Conservation (phyloP, 2,329 filamentous ascomycete genomes). For the Diaporthe sp. region DNA sequence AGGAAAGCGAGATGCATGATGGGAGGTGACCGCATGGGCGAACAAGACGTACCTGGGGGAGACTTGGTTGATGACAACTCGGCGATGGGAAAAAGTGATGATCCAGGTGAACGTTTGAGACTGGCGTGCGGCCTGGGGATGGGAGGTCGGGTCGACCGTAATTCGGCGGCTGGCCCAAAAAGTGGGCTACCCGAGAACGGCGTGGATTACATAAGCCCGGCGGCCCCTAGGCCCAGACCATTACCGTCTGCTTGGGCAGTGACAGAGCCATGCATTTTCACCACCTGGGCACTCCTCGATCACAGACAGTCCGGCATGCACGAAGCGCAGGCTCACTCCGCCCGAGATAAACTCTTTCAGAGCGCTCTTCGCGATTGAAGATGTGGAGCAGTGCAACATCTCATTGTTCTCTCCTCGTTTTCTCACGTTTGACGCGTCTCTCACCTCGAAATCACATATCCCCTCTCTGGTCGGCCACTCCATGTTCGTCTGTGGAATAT, state of each 20-base stretch:
- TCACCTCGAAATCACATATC: background rate
- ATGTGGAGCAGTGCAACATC: background rate
- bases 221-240: background rate
- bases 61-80: constrained; percentile 36
- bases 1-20: constrained; percentile 8
- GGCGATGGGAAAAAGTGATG: constrained; percentile 41
- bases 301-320: background rate
- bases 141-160: constrained; percentile 26
- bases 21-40: constrained; percentile 16
- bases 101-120: constrained; percentile 37
- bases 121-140: constrained; percentile 25
- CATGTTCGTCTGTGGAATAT: background rate
- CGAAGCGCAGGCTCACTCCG: background rate
- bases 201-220: background rate
- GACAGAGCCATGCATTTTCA: background rate
- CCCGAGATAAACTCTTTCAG: background rate
- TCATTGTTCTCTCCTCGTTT: background rate
- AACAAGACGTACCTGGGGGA: constrained; percentile 38
- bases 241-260: background rate
- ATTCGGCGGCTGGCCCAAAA: constrained; percentile 26
- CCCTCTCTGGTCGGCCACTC: background rate
- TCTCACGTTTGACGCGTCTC: background rate
- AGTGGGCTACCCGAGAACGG: constrained; percentile 6
- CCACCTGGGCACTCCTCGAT: too few species aligned
- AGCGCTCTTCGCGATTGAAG: background rate